Evolutionary conservation across 2,329 filamentous ascomycete genomes (phyloP).

Genomic region (Aureobasidium lini): DNA sequence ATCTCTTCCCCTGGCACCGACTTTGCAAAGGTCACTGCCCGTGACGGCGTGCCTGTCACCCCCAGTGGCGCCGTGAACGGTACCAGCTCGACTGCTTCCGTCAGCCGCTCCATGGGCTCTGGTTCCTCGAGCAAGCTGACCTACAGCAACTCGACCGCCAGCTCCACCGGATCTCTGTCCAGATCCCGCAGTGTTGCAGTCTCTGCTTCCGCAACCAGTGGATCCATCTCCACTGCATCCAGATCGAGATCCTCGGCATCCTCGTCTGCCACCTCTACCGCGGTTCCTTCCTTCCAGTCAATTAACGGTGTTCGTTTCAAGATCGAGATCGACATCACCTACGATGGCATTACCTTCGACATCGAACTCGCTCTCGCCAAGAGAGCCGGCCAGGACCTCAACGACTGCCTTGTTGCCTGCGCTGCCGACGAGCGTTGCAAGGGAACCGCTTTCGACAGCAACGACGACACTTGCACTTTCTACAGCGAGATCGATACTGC

Average conservation of each 20-base stretch:
- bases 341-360: not conserved
- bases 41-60: not conserved
- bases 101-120: not conserved
- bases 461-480: not conserved
- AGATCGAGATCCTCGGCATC: not conserved
- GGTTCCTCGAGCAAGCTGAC: not conserved
- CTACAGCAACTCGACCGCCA: not conserved
- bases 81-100: not conserved
- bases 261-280: not conserved
- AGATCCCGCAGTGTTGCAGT: not conserved
- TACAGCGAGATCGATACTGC: not conserved
- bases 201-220: not conserved
- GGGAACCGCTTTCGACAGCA: not conserved
- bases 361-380: not conserved
- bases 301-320: not conserved
- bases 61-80: too few relatives aligned
- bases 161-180: not conserved
- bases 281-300: too few relatives aligned
- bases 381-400: not conserved
- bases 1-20: not conserved
- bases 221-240: not conserved
- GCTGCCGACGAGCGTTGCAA: not conserved
- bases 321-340: slow-evolving; percentile 1
- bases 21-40: not conserved
- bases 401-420: not conserved